These are phyloP conservation scores for Termitomyces sp. DNA, from an alignment of 768 basidiomycete genomes.

Conservation along the genomic window DNA sequence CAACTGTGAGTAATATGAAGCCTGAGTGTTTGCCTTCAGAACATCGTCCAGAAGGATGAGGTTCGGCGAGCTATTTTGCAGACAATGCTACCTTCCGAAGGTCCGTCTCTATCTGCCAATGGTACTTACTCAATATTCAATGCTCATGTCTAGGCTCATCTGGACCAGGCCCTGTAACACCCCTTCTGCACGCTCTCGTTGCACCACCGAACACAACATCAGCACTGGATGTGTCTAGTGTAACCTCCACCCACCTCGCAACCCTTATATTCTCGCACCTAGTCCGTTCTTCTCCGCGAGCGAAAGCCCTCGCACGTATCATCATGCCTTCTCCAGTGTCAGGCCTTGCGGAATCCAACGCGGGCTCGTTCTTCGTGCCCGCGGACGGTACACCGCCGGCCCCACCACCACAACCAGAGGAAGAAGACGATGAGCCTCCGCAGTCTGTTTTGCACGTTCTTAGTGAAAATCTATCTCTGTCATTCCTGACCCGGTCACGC, in stretches of 20 bases:
- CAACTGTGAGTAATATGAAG: neutral
- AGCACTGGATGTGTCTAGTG: conserved; percentile 45
- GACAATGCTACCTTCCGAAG: conserved; percentile 62
- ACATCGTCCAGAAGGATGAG: conserved; percentile 73
- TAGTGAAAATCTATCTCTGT: conserved; percentile 85
- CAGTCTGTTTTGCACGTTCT: conserved; percentile 80
- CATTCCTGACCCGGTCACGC: conserved; percentile 72
- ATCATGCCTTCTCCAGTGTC: conserved; percentile 49
- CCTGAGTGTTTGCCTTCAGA: conserved; percentile 33
- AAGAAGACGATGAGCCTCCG: conserved; percentile 57
- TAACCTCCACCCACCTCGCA: conserved; percentile 68
- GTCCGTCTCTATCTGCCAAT: conserved; percentile 13
- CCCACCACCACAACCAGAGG: conserved; percentile 25
- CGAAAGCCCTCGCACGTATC: conserved; percentile 58
- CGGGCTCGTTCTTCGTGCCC: conserved; percentile 63
- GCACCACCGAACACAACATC: conserved; percentile 53
- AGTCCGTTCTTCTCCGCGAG: conserved; percentile 58
- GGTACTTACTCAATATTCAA: neutral
- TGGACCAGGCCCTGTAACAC: conserved; percentile 47
- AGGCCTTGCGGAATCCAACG: conserved; percentile 23
- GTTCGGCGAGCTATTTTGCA: conserved; percentile 64
- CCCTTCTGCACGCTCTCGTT: conserved; percentile 66
- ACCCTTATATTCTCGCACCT: conserved; percentile 78
- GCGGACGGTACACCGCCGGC: conserved; percentile 52
- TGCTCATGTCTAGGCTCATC: conserved; percentile 20